Conservation (phyloP, 148 eudicot species). For the Nepenthes gracilis region DNA sequence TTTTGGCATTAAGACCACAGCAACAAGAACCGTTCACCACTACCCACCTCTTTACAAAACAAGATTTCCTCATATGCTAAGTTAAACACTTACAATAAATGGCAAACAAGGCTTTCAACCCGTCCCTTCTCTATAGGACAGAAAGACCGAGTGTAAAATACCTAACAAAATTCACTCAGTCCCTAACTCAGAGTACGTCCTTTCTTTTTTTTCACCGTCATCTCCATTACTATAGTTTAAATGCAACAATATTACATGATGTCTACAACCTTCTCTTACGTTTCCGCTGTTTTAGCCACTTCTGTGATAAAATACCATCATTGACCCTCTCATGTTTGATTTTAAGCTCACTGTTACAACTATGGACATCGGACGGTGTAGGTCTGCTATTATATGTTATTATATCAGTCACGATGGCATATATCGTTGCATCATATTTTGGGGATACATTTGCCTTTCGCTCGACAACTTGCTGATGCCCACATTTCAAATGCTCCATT, state of each 20-base stretch:
- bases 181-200: neutral
- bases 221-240: neutral
- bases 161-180: constrained; percentile 47
- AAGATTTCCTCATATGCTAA: too few relatives aligned
- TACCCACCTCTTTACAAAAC: too few relatives aligned
- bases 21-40: too few relatives aligned
- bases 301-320: constrained; percentile 7
- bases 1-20: too few relatives aligned
- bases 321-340: constrained; percentile 13
- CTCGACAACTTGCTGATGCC: constrained; percentile 53
- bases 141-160: constrained; percentile 13
- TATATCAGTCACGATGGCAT: constrained; percentile 60
- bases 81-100: too few relatives aligned
- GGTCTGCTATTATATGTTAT: constrained; percentile 25
- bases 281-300: constrained; percentile 29
- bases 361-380: constrained; percentile 14
- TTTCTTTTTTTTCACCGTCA: neutral
- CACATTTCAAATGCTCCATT: constrained; percentile 33
- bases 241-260: neutral
- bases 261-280: constrained; percentile 20
- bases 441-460: constrained; percentile 38
- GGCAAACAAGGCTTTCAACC: too few relatives aligned
- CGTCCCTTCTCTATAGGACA: too few relatives aligned
- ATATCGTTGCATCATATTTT: constrained; percentile 39
- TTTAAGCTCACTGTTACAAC: constrained; percentile 34